A percentile compares a stretch with the other conserved stretches of the same genome.
phyloP scores from a whole-genome alignment of 1,284 basidiomycete species.

The Lentinula novae-zelandiae region DNA sequence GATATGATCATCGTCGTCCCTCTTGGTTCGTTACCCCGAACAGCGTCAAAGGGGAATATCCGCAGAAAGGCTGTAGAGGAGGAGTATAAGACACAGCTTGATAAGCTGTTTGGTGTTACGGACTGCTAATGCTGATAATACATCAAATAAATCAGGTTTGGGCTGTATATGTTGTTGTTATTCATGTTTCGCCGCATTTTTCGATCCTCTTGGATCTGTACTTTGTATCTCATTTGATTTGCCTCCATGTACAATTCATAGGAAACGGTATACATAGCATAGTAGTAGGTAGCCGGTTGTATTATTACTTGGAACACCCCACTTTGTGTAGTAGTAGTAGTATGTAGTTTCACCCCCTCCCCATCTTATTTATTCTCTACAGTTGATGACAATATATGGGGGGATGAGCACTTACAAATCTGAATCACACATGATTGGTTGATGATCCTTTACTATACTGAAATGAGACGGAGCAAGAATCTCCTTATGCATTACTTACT shows the following conservation, averaged over 20 bases:
- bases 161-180: not conserved
- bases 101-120: slow-evolving; percentile 42
- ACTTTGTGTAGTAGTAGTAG: too few relatives aligned
- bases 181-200: not conserved
- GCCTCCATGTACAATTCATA: not conserved
- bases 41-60: slow-evolving; percentile 73
- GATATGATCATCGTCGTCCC: slow-evolving; percentile 60
- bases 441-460: too few relatives aligned
- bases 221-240: not conserved
- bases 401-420: too few relatives aligned
- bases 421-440: too few relatives aligned
- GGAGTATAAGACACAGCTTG: slow-evolving; percentile 46
- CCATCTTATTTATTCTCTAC: too few relatives aligned
- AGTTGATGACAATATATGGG: too few relatives aligned
- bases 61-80: slow-evolving; percentile 65
- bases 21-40: slow-evolving; percentile 57
- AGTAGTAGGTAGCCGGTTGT: not conserved
- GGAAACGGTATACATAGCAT: not conserved
- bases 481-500: too few relatives aligned
- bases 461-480: too few relatives aligned
- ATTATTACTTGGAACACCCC: not conserved
- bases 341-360: too few relatives aligned
- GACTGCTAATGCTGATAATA: not conserved
- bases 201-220: not conserved
- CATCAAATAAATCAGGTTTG: not conserved